These are phyloP conservation scores for Salix dunnii DNA, from an alignment of 345 rosid species.

Conservation along the genomic window DNA sequence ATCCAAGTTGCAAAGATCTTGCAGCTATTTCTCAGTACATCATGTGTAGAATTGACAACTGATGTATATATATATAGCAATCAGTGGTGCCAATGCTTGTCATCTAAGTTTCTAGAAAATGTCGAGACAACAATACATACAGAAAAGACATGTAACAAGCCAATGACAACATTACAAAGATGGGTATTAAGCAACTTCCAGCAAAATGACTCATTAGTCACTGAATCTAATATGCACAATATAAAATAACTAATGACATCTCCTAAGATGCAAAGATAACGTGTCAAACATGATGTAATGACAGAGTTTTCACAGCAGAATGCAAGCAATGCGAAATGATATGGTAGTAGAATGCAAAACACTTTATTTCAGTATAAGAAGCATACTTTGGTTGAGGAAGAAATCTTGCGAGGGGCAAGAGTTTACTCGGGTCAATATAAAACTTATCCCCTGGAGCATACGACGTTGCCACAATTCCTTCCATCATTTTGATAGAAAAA, in stretches of 20 bases:
- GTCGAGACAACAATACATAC: not conserved
- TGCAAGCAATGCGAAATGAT: not conserved
- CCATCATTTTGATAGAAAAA: conserved; percentile 90
- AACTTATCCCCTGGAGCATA: conserved; percentile 73
- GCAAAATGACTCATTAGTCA: not conserved
- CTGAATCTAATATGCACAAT: not conserved
- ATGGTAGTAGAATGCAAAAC: not conserved
- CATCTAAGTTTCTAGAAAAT: not conserved
- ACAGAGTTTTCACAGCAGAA: not conserved
- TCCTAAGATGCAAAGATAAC: not conserved
- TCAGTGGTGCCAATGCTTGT: not conserved
- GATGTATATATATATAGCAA: too few species aligned
- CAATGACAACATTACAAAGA: not conserved
- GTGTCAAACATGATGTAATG: not conserved
- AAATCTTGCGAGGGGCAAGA: conserved; percentile 80
- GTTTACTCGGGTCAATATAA: conserved; percentile 73
- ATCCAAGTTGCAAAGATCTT: not conserved
- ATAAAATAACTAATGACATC: not conserved
- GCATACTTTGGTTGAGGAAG: conserved; percentile 90
- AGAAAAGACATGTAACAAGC: not conserved
- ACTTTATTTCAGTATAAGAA: not conserved
- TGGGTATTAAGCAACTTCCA: not conserved
- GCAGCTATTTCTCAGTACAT: too few species aligned
- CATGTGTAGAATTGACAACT: not conserved
- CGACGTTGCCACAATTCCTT: conserved; percentile 89